Conservation (phyloP, 768 basidiomycete species). For the Lactarius hatsudake region DNA sequence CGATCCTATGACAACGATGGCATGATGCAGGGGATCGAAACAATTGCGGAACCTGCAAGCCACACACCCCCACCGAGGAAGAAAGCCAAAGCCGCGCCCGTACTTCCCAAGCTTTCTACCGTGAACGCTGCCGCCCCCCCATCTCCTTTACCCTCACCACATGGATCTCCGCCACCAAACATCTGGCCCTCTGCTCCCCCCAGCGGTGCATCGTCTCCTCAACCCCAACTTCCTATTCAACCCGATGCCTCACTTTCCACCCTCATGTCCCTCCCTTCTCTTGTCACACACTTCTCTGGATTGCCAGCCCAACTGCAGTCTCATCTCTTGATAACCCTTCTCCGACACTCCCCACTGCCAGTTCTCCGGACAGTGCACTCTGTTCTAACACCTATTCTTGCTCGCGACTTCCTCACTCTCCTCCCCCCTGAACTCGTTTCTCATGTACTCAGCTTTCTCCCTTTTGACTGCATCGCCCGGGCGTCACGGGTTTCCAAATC, state of each 20-base stretch:
- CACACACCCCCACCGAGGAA: conserved; percentile 63
- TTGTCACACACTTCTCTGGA: conserved; percentile 76
- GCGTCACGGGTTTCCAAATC: conserved; percentile 85
- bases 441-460: conserved; percentile 80
- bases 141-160: conserved; percentile 81
- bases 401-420: conserved; percentile 90
- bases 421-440: conserved; percentile 92
- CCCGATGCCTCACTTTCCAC: conserved; percentile 81
- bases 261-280: conserved; percentile 78
- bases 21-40: conserved; percentile 76
- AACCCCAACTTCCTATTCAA: conserved; percentile 65
- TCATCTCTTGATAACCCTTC: conserved; percentile 87
- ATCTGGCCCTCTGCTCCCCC: conserved; percentile 82
- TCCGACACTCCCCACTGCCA: conserved; percentile 87
- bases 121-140: conserved; percentile 75
- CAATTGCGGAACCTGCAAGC: conserved; percentile 46
- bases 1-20: conserved; percentile 52
- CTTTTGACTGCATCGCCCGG: conserved; percentile 76
- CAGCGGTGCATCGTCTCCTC: conserved; percentile 71
- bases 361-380: conserved; percentile 88
- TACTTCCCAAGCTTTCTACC: conserved; percentile 58
- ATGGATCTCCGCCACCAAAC: conserved; percentile 74
- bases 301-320: conserved; percentile 85
- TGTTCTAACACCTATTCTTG: conserved; percentile 85
- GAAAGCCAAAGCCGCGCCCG: conserved; percentile 63